Evolutionary conservation across 441 rosid species (phyloP).

Genomic region (Adansonia rubrostipa): DNA sequence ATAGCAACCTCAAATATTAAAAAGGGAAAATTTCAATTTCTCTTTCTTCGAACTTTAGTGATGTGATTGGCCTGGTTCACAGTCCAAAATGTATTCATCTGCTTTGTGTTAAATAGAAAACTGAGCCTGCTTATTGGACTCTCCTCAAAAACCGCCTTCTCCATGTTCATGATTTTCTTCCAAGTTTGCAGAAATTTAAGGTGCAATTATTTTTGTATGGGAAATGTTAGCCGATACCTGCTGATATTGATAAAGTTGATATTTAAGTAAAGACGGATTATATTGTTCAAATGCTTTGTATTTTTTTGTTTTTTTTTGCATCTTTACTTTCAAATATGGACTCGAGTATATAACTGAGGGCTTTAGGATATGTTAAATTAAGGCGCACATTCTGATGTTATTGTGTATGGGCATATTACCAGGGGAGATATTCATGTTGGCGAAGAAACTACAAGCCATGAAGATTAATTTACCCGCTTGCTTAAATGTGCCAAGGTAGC

Average conservation of each 20-base stretch:
- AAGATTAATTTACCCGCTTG: slow-evolving; percentile 34
- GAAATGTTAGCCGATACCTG: too few relatives aligned
- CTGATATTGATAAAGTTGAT: too few relatives aligned
- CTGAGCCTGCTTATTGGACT: background rate
- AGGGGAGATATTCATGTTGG: slow-evolving; percentile 80
- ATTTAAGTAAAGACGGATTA: too few relatives aligned
- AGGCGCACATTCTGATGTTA: slow-evolving; percentile 23
- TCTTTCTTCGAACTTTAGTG: background rate
- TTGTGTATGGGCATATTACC: slow-evolving; percentile 26
- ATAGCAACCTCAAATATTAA: too few relatives aligned
- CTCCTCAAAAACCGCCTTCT: background rate
- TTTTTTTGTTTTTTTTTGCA: background rate
- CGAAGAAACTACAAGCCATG: slow-evolving; percentile 61
- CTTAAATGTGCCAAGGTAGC: slow-evolving; percentile 9
- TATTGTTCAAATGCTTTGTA: background rate
- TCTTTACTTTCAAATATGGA: background rate
- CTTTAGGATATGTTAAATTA: background rate
- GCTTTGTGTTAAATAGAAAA: background rate
- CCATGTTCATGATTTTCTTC: background rate
- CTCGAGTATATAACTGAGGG: background rate
- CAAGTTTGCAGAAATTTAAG: background rate
- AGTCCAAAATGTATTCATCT: background rate
- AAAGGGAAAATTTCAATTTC: background rate
- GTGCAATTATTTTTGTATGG: background rate
- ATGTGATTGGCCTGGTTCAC: background rate